These are phyloP conservation scores for Chlorella sp. DNA, from an alignment of 139 green algal genomes.

Conservation along the genomic window DNA sequence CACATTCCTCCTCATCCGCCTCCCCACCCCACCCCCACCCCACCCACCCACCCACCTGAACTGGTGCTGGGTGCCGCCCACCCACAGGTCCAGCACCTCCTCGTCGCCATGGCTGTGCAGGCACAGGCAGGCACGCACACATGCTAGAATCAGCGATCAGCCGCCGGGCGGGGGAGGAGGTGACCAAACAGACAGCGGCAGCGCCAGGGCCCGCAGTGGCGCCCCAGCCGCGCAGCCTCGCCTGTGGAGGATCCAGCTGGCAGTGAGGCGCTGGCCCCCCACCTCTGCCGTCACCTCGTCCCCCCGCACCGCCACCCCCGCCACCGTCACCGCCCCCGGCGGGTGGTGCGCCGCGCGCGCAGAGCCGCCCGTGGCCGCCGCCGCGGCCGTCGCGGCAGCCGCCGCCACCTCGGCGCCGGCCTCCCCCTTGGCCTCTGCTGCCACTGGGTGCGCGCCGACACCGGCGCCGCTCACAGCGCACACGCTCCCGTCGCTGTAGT, in stretches of 20 bases:
- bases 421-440: neutral
- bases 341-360: neutral
- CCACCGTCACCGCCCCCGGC: neutral
- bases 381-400: neutral
- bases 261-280: constrained; percentile 17
- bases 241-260: constrained; percentile 34
- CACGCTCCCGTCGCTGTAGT: neutral
- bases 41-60: constrained; percentile 45
- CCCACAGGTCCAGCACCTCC: constrained; percentile 64
- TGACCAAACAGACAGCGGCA: too few relatives aligned
- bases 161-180: neutral
- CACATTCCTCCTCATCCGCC: too few relatives aligned
- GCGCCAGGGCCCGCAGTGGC: too few relatives aligned
- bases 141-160: too few relatives aligned
- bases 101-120: constrained; percentile 39
- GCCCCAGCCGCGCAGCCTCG: neutral
- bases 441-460: too few relatives aligned
- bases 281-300: constrained; percentile 35
- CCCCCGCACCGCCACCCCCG: constrained; percentile 1
- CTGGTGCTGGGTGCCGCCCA: constrained; percentile 51
- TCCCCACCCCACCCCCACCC: neutral
- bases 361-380: too few relatives aligned
- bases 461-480: too few relatives aligned
- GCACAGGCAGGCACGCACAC: neutral
- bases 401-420: neutral